A percentile compares a stretch with the other conserved stretches of the same genome.
Evolutionary conservation across 129 eudicot genomes (phyloP).

Genomic region (Scalesia atractyloides): DNA sequence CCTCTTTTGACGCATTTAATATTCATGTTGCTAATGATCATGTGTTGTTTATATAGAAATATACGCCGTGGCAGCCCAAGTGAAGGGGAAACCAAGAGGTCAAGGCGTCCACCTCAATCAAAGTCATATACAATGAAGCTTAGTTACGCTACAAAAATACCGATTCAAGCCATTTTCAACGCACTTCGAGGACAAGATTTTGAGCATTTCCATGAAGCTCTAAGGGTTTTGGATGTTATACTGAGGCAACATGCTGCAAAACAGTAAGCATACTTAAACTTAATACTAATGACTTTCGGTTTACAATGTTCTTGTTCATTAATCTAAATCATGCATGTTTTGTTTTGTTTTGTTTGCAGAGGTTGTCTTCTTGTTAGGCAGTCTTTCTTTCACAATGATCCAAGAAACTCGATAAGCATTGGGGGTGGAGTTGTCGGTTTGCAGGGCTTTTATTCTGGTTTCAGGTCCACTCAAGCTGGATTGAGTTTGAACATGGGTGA

Average conservation of each 20-base stretch:
- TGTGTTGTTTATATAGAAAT: neutral
- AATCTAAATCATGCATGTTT: slow-evolving; percentile 1
- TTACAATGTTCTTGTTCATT: neutral
- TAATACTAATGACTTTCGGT: neutral
- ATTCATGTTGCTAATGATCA: neutral
- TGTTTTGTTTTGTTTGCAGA: slow-evolving; percentile 35
- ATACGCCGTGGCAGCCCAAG: neutral
- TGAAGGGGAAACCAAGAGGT: neutral
- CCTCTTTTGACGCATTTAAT: neutral
- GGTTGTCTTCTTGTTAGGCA: slow-evolving; percentile 90
- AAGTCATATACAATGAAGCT: slow-evolving; percentile 10
- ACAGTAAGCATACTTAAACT: slow-evolving; percentile 46
- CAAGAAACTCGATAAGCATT: slow-evolving; percentile 49
- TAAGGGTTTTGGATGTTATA: slow-evolving; percentile 73
- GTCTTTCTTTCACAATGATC: slow-evolving; percentile 76
- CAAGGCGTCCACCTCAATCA: neutral
- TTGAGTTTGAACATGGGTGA: slow-evolving; percentile 76
- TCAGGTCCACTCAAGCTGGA: slow-evolving; percentile 78
- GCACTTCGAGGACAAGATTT: slow-evolving; percentile 72
- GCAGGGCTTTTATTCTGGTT: slow-evolving; percentile 83
- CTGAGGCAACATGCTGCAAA: slow-evolving; percentile 90
- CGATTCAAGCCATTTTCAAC: slow-evolving; percentile 68
- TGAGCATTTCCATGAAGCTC: slow-evolving; percentile 72
- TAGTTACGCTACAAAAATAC: slow-evolving; percentile 74
- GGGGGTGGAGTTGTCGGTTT: slow-evolving; percentile 71